Evolutionary conservation across 257 asterid species (phyloP).

Genomic region (Fraxinus quadrangulata): DNA sequence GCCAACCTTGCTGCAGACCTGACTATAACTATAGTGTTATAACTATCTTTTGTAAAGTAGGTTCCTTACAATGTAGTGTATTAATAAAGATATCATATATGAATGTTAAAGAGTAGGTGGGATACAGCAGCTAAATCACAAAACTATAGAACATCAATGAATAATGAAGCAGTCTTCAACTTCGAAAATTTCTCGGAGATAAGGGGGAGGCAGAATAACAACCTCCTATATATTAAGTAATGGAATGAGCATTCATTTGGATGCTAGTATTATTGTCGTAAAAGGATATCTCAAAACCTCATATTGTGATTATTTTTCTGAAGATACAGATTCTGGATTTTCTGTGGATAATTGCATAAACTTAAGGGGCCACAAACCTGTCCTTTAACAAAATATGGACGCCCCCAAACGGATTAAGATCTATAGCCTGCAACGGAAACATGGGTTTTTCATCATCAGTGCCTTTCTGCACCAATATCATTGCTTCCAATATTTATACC

Average conservation of each 20-base stretch:
- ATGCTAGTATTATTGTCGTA: background rate
- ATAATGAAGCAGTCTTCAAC: constrained; percentile 13
- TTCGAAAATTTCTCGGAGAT: background rate
- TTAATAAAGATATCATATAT: background rate
- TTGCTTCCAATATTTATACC: constrained; percentile 12
- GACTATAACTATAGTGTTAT: constrained; percentile 22
- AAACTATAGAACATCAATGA: background rate
- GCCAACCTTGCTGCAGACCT: constrained; percentile 74
- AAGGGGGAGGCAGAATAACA: background rate
- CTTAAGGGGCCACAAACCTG: constrained; percentile 51
- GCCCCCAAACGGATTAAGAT: constrained; percentile 78
- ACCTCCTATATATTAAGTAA: background rate
- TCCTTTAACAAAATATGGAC: constrained; percentile 60
- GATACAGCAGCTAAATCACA: background rate
- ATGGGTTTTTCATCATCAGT: constrained; percentile 24
- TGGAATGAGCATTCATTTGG: background rate
- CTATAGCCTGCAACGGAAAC: constrained; percentile 65
- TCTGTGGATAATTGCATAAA: constrained; percentile 12
- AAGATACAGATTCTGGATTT: background rate
- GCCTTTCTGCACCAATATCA: constrained; percentile 2
- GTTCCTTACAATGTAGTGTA: background rate
- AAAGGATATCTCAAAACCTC: background rate
- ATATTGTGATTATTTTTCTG: background rate
- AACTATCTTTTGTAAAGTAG: background rate
- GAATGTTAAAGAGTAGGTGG: constrained; percentile 2